Conservation (phyloP, 495 filamentous ascomycete species). For the Cairneyella variabilis region DNA sequence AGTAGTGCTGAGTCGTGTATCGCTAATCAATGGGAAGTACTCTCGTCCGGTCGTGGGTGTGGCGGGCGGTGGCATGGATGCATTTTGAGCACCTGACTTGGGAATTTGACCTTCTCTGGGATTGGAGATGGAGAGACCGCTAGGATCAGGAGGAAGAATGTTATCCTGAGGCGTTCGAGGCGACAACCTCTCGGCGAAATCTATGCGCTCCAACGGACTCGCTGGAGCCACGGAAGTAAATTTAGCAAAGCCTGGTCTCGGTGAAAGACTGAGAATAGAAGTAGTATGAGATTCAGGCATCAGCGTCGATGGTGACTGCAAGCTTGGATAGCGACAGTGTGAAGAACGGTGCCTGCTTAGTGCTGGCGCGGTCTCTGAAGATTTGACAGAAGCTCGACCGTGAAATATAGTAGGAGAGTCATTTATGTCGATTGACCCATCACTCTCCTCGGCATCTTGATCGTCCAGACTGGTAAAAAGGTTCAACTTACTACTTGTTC, state of each 20-base stretch:
- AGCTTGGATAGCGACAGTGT: too few relatives aligned
- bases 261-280: slow-evolving; percentile 25
- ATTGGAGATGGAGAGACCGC: slow-evolving; percentile 64
- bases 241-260: slow-evolving; percentile 40
- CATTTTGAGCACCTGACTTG: slow-evolving; percentile 33
- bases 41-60: slow-evolving; percentile 75
- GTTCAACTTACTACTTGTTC: slow-evolving; percentile 41
- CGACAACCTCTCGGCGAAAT: slow-evolving; percentile 48
- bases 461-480: slow-evolving; percentile 24
- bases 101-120: slow-evolving; percentile 38
- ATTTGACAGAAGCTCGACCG: slow-evolving; percentile 19
- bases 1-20: slow-evolving; percentile 40
- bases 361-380: slow-evolving; percentile 26
- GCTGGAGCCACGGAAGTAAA: slow-evolving; percentile 40
- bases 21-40: slow-evolving; percentile 40
- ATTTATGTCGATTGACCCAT: slow-evolving; percentile 25
- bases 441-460: slow-evolving; percentile 21
- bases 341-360: slow-evolving; percentile 35
- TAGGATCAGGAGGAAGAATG: slow-evolving; percentile 75
- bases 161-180: slow-evolving; percentile 79
- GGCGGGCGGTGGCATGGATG: slow-evolving; percentile 58
- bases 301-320: slow-evolving; percentile 33
- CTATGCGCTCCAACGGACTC: slow-evolving; percentile 45
- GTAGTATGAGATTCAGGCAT: slow-evolving; percentile 28
- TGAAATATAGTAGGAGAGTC: slow-evolving; percentile 22